Conservation (phyloP, 2,329 filamentous ascomycete species). For the Trichophyton rubrum region DNA sequence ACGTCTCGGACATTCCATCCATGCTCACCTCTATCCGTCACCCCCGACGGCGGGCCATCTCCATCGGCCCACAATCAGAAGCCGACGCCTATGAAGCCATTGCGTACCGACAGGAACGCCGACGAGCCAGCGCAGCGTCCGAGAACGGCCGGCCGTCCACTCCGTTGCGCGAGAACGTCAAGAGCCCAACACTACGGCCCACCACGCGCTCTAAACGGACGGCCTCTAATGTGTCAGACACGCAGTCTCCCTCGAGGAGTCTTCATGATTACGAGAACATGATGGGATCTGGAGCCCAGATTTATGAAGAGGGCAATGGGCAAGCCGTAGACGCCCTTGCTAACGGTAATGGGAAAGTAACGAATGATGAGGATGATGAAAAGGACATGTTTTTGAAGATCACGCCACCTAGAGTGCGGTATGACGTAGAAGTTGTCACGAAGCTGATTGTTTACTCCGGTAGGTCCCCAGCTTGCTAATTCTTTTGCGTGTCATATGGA, state of each 20-base stretch:
- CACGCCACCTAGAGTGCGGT: conserved; percentile 76
- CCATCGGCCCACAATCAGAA: conserved; percentile 85
- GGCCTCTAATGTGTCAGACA: background rate
- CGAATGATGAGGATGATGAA: conserved; percentile 40
- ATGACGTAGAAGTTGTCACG: conserved; percentile 97
- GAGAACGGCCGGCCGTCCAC: conserved; percentile 18
- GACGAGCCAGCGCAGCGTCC: conserved; percentile 46
- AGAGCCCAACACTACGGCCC: background rate
- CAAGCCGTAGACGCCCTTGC: conserved; percentile 20
- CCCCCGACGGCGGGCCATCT: conserved; percentile 66
- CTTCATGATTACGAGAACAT: conserved; percentile 57
- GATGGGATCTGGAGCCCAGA: conserved; percentile 55
- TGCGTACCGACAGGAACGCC: conserved; percentile 67
- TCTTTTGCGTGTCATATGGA: background rate
- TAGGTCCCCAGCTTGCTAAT: conserved; percentile 32
- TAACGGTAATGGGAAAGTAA: conserved; percentile 12
- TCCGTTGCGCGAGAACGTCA: background rate
- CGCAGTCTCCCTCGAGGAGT: conserved; percentile 25
- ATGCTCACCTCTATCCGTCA: conserved; percentile 73
- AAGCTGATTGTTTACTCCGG: conserved; percentile 92
- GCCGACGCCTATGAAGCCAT: conserved; percentile 93
- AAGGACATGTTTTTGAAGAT: conserved; percentile 73
- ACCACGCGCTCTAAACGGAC: background rate
- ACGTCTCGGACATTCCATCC: conserved; percentile 72
- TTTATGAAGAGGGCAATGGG: conserved; percentile 21